phyloP scores from a whole-genome alignment of 208 protist genomes.

The Balamuthia mandrillaris region DNA sequence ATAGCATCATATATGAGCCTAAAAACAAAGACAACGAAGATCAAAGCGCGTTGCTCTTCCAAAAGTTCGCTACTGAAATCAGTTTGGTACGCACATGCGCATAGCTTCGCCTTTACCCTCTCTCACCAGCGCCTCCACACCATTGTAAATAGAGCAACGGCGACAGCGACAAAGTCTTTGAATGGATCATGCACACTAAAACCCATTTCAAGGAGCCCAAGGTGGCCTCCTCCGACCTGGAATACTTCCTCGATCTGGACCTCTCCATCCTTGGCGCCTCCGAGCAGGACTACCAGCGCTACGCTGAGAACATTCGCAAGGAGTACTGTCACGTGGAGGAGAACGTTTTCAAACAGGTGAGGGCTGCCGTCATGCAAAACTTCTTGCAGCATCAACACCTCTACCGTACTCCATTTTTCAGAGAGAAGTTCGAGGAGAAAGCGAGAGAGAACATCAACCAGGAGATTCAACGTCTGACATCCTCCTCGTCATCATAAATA shows the following conservation, averaged over 20 bases:
- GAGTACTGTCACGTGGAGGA: neutral
- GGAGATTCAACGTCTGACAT: neutral
- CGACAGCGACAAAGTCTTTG: neutral
- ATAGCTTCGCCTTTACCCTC: no score
- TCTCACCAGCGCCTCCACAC: no score
- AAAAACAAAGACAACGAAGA: neutral
- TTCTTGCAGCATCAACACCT: neutral
- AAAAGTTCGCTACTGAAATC: neutral
- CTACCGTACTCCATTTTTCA: neutral
- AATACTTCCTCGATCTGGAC: conserved; percentile 3
- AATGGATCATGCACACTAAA: conserved; percentile 2
- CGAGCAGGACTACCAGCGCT: neutral
- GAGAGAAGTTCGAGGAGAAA: neutral
- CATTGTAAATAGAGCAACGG: neutral
- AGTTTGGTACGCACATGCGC: neutral
- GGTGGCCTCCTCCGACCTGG: neutral
- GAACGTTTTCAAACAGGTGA: neutral
- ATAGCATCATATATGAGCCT: neutral
- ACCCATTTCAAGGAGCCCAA: neutral
- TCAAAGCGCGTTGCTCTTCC: neutral
- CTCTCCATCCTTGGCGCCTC: neutral
- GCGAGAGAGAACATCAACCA: neutral
- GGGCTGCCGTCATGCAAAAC: neutral
- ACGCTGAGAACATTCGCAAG: neutral
- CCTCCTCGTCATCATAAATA: no score